Base-by-base conservation (phyloP, 2,329 filamentous ascomycete species). In the Aspergillus fructus region DNA sequence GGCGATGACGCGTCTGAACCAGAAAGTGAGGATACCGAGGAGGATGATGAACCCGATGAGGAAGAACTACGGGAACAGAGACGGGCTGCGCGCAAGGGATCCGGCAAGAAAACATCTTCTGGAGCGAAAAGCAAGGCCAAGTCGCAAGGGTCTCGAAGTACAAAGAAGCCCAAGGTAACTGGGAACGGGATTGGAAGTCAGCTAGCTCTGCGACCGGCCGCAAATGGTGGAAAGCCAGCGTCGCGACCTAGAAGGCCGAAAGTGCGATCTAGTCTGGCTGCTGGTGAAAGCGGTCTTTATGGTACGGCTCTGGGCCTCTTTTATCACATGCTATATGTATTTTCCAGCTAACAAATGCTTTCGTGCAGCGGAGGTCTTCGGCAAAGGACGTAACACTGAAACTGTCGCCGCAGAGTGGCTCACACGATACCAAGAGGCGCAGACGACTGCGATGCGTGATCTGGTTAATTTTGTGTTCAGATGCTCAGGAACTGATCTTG, bases 401-500 rank as follows among this genome's bases (percentile, higher is more conserved):
- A 80, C 83, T 37, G 81, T 83, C 30, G 82, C 83, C 12, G 80
- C 81, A 37, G 75, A 81, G 54, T 88, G 85, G 85, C 72, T 87
- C 46, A 73, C 78, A 52, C 72, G 74, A 45, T 87, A 87, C 71
- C 76, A 83, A 52, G 74, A 81, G 51, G 74, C 86, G 62, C 83
- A 84, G 62, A 75, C 81, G 21, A 71, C 72, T 39, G 84, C 83
- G 5, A 73, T 88, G 64, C 77, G 80, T 47, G 83, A 86, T 57
- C 68, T 88, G 52, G 76, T 88, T 69, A 88, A 86, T 66, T 83
- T 88, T 54, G 79, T 87, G 21, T 74, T 88, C 17, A 80, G 81
- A 64, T 83, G 90, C 61, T 86, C 93, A 17, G 94, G 94, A 30
- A 96, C 93, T 71, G 85, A 91, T 54, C 81, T 90, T 53, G 84